Base-by-base conservation (phyloP, 108 stramenopile species). In the Skeletonema menzelii region DNA sequence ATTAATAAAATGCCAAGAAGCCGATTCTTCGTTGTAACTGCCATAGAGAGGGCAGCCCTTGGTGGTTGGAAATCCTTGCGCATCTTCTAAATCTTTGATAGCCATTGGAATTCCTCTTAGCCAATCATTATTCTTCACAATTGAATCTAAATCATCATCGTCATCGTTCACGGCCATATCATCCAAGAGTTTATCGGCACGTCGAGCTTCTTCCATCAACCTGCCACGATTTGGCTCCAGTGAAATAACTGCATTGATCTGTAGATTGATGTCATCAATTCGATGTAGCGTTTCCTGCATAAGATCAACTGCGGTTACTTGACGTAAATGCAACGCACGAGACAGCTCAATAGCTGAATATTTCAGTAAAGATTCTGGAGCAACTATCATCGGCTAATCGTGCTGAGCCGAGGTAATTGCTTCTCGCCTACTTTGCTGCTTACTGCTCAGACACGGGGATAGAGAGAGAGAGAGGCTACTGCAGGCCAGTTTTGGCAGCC, bases 81-180 rank as follows among this genome's bases (percentile, higher is more conserved):
- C 83, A 70, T 86, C 73, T 10, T 65, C 73, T 4, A 83, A 24
- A 69, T 88, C 88, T 63, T 88, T 88, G 44, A 40, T 80, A n/a
- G 85, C 85, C 12, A 71, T 79, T 0, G 88, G 88, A 32, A 88
- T 86, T 15, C 88, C 88, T 55, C 74, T 75, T 4, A 88, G 70
- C 85, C 85, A 85, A 7, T 83, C 76, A 3, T 32, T 12, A 37
- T 24, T 24, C 30, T 31, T 31, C 8, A 35, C 8, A 8, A 35
- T 8, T 35, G 34, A 35, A 35, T 35, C 34, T 35, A 8, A 35
- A 24, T 0, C 19, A 15, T 63, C 49, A 42, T 73, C 22, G n/a
- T 42, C 0, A 24, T 60, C 12, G 15, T 67, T 57, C 2, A 56
- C 20, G 8, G 57, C 40, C 27, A 14, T 57, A 22, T 15, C 55